Percentiles rank a stretch among this genome's conserved stretches.
phyloP scores from a whole-genome alignment of 257 asterid genomes.

The Rubia yunnanensis region DNA sequence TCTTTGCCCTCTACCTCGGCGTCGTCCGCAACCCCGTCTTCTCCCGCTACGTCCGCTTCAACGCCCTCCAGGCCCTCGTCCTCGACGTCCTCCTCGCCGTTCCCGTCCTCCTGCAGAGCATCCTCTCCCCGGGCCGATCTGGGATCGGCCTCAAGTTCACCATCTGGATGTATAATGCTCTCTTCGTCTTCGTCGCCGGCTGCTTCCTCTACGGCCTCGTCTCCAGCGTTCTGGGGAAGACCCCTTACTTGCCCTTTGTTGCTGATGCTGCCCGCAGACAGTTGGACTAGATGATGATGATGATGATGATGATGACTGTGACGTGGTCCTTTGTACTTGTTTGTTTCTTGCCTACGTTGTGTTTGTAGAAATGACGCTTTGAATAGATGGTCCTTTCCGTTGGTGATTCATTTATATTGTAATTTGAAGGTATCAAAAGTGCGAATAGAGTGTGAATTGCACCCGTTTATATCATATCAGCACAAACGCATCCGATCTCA shows the following conservation, averaged over 20 bases:
- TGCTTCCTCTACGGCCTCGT: conserved; percentile 74
- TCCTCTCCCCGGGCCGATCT: conserved; percentile 52
- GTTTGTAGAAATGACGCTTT: conserved; percentile 3
- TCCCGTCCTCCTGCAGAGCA: conserved; percentile 74
- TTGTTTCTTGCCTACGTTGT: background rate
- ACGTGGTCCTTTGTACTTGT: background rate
- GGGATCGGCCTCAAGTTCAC: conserved; percentile 59
- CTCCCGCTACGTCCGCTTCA: conserved; percentile 68
- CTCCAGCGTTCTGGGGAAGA: conserved; percentile 61
- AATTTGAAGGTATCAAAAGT: background rate
- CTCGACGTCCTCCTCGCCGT: conserved; percentile 73
- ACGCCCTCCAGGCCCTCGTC: conserved; percentile 81
- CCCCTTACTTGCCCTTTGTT: conserved; percentile 77
- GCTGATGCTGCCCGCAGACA: conserved; percentile 82
- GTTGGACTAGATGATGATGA: conserved; percentile 9
- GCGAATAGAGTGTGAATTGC: too few relatives aligned
- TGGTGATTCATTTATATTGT: background rate
- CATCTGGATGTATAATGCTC: conserved; percentile 52
- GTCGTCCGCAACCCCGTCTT: conserved; percentile 55
- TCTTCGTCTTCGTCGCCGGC: conserved; percentile 54
- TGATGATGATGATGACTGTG: background rate
- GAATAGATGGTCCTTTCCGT: background rate
- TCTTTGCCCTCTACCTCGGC: conserved; percentile 76
- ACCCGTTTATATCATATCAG: too few relatives aligned
- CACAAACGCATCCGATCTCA: too few relatives aligned